Evolutionary conservation across 805 yeast genomes (phyloP).

Genomic region (Metschnikowia lochheadii): DNA sequence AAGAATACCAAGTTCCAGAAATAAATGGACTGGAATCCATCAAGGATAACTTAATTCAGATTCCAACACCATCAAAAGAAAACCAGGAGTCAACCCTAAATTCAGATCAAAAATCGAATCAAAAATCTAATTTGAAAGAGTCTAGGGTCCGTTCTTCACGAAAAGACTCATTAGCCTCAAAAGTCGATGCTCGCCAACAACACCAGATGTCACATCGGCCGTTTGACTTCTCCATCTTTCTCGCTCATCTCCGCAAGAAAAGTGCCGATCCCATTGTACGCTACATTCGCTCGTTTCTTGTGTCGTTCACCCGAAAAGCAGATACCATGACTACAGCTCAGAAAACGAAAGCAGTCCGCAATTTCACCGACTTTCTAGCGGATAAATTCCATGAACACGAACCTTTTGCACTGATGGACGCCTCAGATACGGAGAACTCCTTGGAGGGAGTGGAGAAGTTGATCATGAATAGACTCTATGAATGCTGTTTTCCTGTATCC

Average conservation of each 20-base stretch:
- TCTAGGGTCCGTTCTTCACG: background rate
- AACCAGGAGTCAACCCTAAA: too few species aligned
- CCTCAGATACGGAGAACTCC: constrained; percentile 61
- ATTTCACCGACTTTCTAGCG: constrained; percentile 71
- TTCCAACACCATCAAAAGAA: too few species aligned
- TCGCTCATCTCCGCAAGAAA: constrained; percentile 64
- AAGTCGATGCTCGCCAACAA: constrained; percentile 32
- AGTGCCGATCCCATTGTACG: constrained; percentile 86
- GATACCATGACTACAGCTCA: constrained; percentile 65
- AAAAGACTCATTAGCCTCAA: constrained; percentile 14
- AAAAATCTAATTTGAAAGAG: too few species aligned
- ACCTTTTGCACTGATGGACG: constrained; percentile 68
- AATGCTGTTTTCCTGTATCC: constrained; percentile 71
- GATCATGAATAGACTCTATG: constrained; percentile 81
- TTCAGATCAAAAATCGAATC: too few species aligned
- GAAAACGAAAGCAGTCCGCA: constrained; percentile 69
- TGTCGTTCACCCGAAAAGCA: constrained; percentile 63
- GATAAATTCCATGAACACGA: constrained; percentile 57
- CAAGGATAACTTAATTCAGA: too few species aligned
- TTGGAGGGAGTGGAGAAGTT: constrained; percentile 90
- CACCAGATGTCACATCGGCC: constrained; percentile 41
- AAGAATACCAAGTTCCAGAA: constrained; percentile 9
- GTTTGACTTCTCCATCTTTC: constrained; percentile 82
- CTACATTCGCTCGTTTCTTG: constrained; percentile 78
- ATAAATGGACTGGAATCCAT: background rate